Conservation (phyloP, 2,329 filamentous ascomycete genomes). For the Talaromyces sp. region DNA sequence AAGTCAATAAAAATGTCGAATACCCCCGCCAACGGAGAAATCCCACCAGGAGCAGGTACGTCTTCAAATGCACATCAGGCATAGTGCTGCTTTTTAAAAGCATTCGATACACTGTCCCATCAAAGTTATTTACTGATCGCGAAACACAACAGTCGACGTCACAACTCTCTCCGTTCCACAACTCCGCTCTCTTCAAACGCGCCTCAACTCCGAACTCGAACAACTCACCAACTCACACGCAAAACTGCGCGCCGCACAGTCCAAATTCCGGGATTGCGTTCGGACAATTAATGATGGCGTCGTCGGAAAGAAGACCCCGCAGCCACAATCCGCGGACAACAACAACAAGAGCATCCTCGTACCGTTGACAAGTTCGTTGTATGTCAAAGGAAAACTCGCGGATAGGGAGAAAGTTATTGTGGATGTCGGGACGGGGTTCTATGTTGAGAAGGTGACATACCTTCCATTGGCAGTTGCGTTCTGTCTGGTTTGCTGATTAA, state of each 20-base stretch:
- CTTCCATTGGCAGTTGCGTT: not conserved
- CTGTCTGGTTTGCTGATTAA: not conserved
- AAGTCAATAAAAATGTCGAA: conserved; percentile 24
- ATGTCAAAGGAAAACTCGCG: conserved; percentile 78
- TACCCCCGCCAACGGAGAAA: conserved; percentile 26
- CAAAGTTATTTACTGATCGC: too few relatives aligned
- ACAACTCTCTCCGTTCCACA: conserved; percentile 76
- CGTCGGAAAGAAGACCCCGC: conserved; percentile 33
- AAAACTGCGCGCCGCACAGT: conserved; percentile 83
- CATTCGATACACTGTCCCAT: too few relatives aligned
- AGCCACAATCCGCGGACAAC: conserved; percentile 28
- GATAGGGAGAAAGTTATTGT: conserved; percentile 76
- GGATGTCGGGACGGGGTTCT: conserved; percentile 90
- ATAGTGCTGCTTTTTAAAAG: too few relatives aligned
- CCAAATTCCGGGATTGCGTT: conserved; percentile 88
- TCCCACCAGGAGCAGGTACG: conserved; percentile 31
- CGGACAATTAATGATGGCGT: conserved; percentile 66
- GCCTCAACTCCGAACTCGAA: conserved; percentile 92
- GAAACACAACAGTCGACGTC: conserved; percentile 58
- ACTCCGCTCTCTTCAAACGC: conserved; percentile 87
- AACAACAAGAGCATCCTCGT: conserved; percentile 62
- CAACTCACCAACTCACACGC: conserved; percentile 87
- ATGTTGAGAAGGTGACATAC: conserved; percentile 76
- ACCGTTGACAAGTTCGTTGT: conserved; percentile 91
- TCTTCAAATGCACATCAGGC: not conserved